A percentile compares a stretch with the other conserved stretches of the same genome.
phyloP scores from a whole-genome alignment of 176 grass and related monocot species.

The Oryza meyeriana region DNA sequence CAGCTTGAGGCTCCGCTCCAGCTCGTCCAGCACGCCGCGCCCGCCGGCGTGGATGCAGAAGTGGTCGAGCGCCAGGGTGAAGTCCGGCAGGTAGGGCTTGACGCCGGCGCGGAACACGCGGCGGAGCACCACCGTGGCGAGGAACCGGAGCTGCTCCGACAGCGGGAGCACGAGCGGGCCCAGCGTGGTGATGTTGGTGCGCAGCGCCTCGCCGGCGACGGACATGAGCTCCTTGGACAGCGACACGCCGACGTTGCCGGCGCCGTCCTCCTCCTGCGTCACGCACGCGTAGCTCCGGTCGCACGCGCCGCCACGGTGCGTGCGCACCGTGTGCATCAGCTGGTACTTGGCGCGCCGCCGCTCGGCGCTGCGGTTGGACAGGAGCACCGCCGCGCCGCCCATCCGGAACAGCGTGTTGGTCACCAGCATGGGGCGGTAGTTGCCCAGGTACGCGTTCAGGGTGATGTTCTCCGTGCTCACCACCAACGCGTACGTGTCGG shows the following conservation, averaged over 20 bases:
- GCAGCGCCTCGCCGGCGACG: conserved; percentile 45
- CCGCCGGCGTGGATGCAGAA: conserved; percentile 74
- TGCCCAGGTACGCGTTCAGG: conserved; percentile 51
- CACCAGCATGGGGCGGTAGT: conserved; percentile 55
- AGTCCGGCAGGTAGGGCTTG: conserved; percentile 50
- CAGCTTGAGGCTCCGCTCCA: conserved; percentile 44
- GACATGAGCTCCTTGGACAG: conserved; percentile 53
- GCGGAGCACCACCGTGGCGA: conserved; percentile 6
- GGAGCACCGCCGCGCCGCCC: conserved; percentile 46
- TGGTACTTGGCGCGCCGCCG: conserved; percentile 34
- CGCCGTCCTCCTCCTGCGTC: conserved; percentile 32
- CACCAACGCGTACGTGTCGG: conserved; percentile 53
- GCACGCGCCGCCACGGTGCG: conserved; percentile 35
- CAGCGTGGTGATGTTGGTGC: conserved; percentile 43
- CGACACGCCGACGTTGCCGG: conserved; percentile 19
- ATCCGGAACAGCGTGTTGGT: conserved; percentile 47
- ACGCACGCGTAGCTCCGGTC: conserved; percentile 40
- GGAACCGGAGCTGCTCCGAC: conserved; percentile 44
- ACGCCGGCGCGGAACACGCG: neutral
- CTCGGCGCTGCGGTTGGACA: conserved; percentile 37
- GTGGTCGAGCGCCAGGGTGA: conserved; percentile 53
- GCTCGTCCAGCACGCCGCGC: conserved; percentile 54
- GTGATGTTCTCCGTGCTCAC: conserved; percentile 72
- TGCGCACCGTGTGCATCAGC: conserved; percentile 48
- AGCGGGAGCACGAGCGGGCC: conserved; percentile 43